These are phyloP conservation scores for Xylaria sp. DNA, from an alignment of 2,329 filamentous ascomycete genomes.

Conservation along the genomic window DNA sequence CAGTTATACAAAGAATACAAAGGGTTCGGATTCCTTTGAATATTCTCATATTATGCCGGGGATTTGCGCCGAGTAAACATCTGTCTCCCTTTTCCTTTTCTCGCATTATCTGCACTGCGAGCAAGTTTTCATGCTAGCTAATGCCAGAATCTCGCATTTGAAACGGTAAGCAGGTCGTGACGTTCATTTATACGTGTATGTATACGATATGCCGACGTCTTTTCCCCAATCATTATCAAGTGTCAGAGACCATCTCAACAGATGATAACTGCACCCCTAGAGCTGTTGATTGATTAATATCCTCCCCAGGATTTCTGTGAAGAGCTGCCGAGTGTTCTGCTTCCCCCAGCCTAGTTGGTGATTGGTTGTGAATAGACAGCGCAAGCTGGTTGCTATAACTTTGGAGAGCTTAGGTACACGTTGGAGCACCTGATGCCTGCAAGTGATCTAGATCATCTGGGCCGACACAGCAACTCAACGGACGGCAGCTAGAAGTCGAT, in stretches of 20 bases:
- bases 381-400: not conserved
- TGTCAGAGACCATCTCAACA: not conserved
- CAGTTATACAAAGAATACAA: not conserved
- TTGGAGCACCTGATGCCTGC: not conserved
- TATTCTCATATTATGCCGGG: not conserved
- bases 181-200: no score
- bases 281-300: not conserved
- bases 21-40: not conserved
- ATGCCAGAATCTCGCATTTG: no score
- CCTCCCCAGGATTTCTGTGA: not conserved
- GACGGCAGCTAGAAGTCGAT: not conserved
- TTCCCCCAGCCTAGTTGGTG: not conserved
- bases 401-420: not conserved
- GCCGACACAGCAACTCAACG: not conserved
- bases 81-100: not conserved
- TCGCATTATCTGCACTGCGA: not conserved
- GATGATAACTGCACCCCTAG: not conserved
- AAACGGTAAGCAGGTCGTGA: no score
- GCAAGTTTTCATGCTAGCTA: no score
- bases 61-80: not conserved
- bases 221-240: no score
- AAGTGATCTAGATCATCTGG: not conserved
- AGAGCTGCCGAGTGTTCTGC: not conserved
- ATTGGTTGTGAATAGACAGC: not conserved
- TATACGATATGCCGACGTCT: no score